Evolutionary conservation across 768 basidiomycete species (phyloP).

Genomic region (Aureoboletus auriporus): DNA sequence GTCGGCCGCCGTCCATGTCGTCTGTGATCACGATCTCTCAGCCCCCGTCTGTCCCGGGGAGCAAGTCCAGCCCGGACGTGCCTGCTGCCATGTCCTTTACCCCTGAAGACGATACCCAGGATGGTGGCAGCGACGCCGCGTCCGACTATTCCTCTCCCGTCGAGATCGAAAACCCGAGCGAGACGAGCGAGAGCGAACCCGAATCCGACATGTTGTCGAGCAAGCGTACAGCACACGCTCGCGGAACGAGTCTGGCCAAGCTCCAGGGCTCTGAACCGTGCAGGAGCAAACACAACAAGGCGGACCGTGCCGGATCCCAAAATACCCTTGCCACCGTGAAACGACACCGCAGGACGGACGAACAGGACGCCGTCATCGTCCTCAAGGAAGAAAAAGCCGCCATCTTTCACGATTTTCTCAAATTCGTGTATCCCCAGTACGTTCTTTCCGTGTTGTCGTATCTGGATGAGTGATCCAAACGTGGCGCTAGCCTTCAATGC

Average conservation of each 20-base stretch:
- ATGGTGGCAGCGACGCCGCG: conserved; percentile 28
- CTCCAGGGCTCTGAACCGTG: conserved; percentile 40
- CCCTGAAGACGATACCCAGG: conserved; percentile 45
- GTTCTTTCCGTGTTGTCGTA: conserved; percentile 20
- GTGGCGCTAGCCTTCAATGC: conserved; percentile 64
- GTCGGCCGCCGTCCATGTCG: conserved; percentile 72
- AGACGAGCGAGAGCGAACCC: conserved; percentile 34
- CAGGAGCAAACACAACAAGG: conserved; percentile 21
- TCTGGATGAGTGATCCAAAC: conserved; percentile 1
- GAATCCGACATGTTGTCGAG: conserved; percentile 17
- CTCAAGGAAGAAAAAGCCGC: conserved; percentile 87
- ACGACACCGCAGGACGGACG: conserved; percentile 40
- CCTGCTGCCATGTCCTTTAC: conserved; percentile 58
- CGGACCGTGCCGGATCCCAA: conserved; percentile 17
- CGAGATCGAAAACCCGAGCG: conserved; percentile 35
- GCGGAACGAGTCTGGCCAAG: conserved; percentile 56
- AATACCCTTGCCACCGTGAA: conserved; percentile 39
- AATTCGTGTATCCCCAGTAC: conserved; percentile 91
- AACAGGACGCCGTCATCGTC: conserved; percentile 80
- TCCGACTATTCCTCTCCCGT: conserved; percentile 42
- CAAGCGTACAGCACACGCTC: conserved; percentile 36
- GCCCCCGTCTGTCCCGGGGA: conserved; percentile 56
- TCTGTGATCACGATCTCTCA: conserved; percentile 84
- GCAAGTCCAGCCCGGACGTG: conserved; percentile 37
- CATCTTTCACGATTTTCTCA: conserved; percentile 91